Percentiles rank a stretch among this genome's conserved stretches.
Conservation (phyloP, 1,284 basidiomycete species). For the Sparassis latifolia region DNA sequence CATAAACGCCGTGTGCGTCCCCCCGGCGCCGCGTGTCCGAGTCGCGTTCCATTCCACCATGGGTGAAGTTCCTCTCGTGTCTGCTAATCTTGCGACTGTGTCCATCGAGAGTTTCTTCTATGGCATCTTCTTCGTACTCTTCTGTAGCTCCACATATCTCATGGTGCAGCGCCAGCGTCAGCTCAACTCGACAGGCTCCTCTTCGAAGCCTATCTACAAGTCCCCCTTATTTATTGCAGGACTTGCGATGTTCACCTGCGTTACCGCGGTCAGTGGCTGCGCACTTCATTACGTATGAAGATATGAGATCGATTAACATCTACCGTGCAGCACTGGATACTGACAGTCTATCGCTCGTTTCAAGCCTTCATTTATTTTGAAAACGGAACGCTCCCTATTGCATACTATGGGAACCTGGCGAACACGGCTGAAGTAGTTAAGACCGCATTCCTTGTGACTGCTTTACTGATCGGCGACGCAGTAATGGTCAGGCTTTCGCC, state of each 20-base stretch:
- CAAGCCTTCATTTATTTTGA: background rate
- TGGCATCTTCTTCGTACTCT: background rate
- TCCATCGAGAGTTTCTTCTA: background rate
- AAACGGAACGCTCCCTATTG: background rate
- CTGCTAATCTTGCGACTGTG: background rate
- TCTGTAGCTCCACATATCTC: background rate
- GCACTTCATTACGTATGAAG: too few relatives aligned
- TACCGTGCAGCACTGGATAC: background rate
- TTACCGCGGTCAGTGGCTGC: background rate
- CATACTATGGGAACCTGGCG: background rate
- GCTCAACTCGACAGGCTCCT: background rate
- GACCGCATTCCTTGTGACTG: constrained; percentile 1
- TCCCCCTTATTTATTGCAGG: background rate
- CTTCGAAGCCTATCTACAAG: background rate
- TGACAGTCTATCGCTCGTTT: background rate
- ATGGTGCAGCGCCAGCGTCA: background rate
- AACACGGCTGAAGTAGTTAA: background rate
- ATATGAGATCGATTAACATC: too few relatives aligned
- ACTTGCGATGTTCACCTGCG: background rate
- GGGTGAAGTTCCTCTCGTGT: background rate
- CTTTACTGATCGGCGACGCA: constrained; percentile 2
- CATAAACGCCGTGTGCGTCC: too few relatives aligned
- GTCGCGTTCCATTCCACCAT: too few relatives aligned
- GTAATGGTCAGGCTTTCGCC: background rate
- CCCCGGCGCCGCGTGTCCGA: too few relatives aligned